Evolutionary conservation across 2,329 filamentous ascomycete genomes (phyloP).

Genomic region (Metarhizium anisopliae): DNA sequence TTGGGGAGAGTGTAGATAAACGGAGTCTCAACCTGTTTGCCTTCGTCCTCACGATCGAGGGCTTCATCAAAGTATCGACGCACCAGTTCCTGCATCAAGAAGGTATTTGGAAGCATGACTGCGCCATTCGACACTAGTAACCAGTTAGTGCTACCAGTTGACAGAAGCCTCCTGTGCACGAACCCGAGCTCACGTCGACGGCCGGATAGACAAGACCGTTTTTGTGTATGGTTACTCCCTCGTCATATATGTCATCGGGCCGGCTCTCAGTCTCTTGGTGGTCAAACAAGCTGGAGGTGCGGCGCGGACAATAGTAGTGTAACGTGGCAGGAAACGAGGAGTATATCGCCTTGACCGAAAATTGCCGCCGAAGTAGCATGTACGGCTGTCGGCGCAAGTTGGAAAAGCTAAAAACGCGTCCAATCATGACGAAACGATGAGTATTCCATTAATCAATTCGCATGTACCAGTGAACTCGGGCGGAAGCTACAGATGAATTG

Average conservation of each 20-base stretch:
- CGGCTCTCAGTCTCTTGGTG: not conserved
- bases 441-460: too few relatives aligned
- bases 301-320: constrained; percentile 6
- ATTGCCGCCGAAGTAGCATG: not conserved
- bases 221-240: constrained; percentile 3
- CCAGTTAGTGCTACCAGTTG: not conserved
- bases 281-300: constrained; percentile 6
- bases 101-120: constrained; percentile 7
- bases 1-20: not conserved
- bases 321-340: constrained; percentile 9
- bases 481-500: too few relatives aligned
- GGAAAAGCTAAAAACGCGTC: too few relatives aligned
- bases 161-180: not conserved
- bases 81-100: constrained; percentile 6
- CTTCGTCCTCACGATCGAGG: constrained; percentile 3
- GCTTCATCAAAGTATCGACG: constrained; percentile 2
- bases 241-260: constrained; percentile 4
- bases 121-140: constrained; percentile 6
- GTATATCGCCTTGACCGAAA: constrained; percentile 10
- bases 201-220: constrained; percentile 10
- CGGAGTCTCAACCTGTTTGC: not conserved
- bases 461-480: too few relatives aligned
- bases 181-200: not conserved
- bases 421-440: too few relatives aligned
- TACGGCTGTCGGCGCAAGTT: too few relatives aligned